These are phyloP conservation scores for Cyclotella distinguenda DNA, from an alignment of 108 stramenopile genomes.

Conservation along the genomic window DNA sequence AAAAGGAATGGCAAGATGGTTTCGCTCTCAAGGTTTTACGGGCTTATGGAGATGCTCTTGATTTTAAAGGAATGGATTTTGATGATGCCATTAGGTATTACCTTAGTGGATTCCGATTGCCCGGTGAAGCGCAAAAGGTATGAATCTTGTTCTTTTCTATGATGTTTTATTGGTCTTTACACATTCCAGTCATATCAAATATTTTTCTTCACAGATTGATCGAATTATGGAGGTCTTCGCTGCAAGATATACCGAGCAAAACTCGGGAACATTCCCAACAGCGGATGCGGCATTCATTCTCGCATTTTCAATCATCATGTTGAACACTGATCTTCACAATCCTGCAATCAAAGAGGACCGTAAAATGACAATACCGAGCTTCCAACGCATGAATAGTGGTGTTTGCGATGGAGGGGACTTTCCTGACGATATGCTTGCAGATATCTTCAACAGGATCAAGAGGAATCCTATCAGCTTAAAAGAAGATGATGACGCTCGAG, in stretches of 20 bases:
- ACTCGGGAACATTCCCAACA: conserved; percentile 83
- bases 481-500: conserved; percentile 91
- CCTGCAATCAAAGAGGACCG: conserved; percentile 93
- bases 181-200: too few relatives aligned
- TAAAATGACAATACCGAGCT: conserved; percentile 94
- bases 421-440: conserved; percentile 81
- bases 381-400: conserved; percentile 94
- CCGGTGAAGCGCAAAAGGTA: conserved; percentile 98
- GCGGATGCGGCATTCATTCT: conserved; percentile 97
- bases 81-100: conserved; percentile 96
- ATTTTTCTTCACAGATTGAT: conserved; percentile 77
- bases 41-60: conserved; percentile 87
- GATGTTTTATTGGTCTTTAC: background rate
- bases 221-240: conserved; percentile 99
- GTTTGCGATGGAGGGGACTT: conserved; percentile 96
- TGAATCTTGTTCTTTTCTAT: background rate
- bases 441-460: conserved; percentile 94
- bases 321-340: conserved; percentile 98
- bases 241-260: conserved; percentile 89
- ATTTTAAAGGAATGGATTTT: conserved; percentile 88
- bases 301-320: conserved; percentile 98
- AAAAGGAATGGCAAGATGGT: conserved; percentile 89
- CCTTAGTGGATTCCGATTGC: conserved; percentile 95
- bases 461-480: conserved; percentile 93
- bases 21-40: conserved; percentile 90